Percentiles rank a stretch among this genome's conserved stretches.
Conservation (phyloP, 2,329 filamentous ascomycete species). For the Rhinocladiella similis region DNA sequence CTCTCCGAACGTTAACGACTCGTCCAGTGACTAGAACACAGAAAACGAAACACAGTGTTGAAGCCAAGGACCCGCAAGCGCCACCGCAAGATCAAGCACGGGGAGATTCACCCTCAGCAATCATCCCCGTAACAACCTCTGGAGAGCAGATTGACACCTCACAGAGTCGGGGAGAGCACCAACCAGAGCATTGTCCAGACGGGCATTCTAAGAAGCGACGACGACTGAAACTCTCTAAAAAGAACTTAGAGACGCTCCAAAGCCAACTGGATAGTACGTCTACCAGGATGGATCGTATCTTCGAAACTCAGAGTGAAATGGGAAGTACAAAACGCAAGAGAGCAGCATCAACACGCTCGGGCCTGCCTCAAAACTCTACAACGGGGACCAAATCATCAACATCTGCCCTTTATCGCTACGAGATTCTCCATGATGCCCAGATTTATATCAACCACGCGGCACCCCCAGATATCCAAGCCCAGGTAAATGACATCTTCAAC, state of each 20-base stretch:
- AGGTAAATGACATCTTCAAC: neutral
- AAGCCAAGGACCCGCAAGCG: neutral
- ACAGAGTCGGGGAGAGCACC: neutral
- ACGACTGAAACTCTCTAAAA: neutral
- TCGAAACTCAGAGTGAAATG: neutral
- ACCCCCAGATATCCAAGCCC: neutral
- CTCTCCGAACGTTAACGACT: neutral
- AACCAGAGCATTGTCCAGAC: neutral
- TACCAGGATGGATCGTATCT: neutral
- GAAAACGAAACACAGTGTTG: neutral
- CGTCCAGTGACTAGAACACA: slow-evolving; percentile 4
- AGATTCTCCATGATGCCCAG: neutral
- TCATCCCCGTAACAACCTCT: neutral
- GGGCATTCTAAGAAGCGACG: neutral
- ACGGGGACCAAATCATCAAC: neutral
- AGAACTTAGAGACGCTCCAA: neutral
- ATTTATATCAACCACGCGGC: neutral
- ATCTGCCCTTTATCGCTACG: neutral
- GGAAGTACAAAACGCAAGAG: neutral
- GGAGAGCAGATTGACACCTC: neutral
- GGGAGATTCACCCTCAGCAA: neutral
- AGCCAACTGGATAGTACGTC: neutral
- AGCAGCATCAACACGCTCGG: neutral
- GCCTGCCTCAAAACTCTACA: neutral
- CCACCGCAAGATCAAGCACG: neutral